phyloP scores from a whole-genome alignment of 139 green algal genomes.

The Closterium sp. region DNA sequence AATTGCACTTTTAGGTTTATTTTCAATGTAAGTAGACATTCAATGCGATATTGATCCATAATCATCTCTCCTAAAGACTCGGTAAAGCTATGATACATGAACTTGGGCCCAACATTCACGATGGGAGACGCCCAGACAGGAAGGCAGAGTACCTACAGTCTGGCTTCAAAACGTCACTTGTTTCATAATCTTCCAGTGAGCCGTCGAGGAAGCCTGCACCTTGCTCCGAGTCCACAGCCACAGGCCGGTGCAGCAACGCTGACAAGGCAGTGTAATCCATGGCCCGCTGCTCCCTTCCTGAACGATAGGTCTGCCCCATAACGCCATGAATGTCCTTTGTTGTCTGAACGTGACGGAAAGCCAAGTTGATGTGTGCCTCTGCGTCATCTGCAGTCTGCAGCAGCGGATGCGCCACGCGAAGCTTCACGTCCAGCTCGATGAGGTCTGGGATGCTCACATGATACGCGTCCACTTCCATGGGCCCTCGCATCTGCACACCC shows the following conservation, averaged over 20 bases:
- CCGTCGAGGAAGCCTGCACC: not conserved
- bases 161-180: not conserved
- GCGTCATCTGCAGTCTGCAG: slow-evolving; percentile 32
- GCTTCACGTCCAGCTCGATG: slow-evolving; percentile 16
- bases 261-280: not conserved
- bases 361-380: slow-evolving; percentile 33
- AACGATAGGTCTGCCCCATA: not conserved
- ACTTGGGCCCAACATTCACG: too few relatives aligned
- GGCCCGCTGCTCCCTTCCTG: not conserved
- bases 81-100: too few relatives aligned
- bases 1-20: too few relatives aligned
- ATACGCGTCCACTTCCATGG: slow-evolving; percentile 12
- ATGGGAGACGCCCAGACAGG: not conserved
- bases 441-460: slow-evolving; percentile 15
- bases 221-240: not conserved
- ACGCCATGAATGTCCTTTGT: not conserved
- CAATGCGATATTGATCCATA: too few relatives aligned
- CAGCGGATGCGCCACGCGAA: slow-evolving; percentile 15
- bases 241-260: not conserved
- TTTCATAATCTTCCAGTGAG: not conserved
- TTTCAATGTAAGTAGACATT: too few relatives aligned
- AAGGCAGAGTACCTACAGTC: not conserved
- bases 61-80: too few relatives aligned
- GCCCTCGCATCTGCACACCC: slow-evolving; percentile 1
- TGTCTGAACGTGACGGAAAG: not conserved